Percentiles rank a stretch among this genome's conserved stretches.
phyloP scores from a whole-genome alignment of 2,329 filamentous ascomycete genomes.

The Emmonsiellopsis sp. region DNA sequence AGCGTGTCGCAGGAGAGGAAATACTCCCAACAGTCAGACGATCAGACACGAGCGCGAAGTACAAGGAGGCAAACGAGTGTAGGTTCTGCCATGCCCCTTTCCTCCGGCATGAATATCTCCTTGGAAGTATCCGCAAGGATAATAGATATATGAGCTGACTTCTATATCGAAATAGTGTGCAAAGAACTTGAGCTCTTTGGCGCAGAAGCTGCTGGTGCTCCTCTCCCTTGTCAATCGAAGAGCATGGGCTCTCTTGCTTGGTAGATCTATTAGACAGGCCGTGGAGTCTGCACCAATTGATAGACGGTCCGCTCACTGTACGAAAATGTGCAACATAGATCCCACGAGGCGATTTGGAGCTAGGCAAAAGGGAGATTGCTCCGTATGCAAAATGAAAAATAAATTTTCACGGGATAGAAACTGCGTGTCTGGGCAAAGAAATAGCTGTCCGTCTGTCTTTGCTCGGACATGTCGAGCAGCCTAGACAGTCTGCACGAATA shows the following conservation, averaged over 20 bases:
- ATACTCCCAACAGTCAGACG: slow-evolving; percentile 6
- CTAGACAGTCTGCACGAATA: no score
- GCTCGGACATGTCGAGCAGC: no score
- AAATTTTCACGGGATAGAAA: no score
- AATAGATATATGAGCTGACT: background rate
- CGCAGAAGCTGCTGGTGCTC: background rate
- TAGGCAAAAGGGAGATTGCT: no score
- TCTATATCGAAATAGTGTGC: slow-evolving; percentile 11
- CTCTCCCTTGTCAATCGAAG: background rate
- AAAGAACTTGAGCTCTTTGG: slow-evolving; percentile 14
- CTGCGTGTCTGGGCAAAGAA: no score
- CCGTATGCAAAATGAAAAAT: no score
- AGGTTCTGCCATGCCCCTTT: background rate
- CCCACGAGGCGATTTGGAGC: no score
- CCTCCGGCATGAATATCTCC: background rate
- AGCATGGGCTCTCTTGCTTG: background rate
- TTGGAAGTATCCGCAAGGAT: background rate
- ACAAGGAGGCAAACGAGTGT: slow-evolving; percentile 3
- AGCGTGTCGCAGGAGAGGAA: slow-evolving; percentile 8
- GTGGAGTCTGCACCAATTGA: no score
- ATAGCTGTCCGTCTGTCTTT: no score
- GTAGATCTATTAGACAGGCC: background rate
- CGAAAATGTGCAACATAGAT: no score
- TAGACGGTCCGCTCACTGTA: no score
- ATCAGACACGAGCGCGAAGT: slow-evolving; percentile 1